These are phyloP conservation scores for Pleurozium schreberi DNA, from an alignment of 225 moss, liverwort and hornwort species.

Conservation along the genomic window DNA sequence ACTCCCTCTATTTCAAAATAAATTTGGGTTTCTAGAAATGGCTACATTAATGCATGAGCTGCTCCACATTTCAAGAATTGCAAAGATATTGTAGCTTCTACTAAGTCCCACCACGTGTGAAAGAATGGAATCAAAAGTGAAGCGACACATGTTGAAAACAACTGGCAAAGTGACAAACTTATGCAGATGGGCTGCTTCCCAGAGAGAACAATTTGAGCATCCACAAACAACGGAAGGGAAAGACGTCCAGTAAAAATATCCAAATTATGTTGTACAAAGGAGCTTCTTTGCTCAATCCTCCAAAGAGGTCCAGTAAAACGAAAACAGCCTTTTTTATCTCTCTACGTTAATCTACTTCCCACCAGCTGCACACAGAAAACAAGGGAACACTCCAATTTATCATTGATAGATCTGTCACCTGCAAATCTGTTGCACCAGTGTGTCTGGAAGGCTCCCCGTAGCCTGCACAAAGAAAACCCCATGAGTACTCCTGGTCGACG, in stretches of 20 bases:
- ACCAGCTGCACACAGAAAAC: background rate
- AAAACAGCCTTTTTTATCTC: background rate
- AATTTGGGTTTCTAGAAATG: too few species aligned
- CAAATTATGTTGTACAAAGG: constrained; percentile 7
- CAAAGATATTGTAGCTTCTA: too few species aligned
- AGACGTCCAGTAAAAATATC: background rate
- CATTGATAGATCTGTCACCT: constrained; percentile 10
- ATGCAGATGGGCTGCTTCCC: too few species aligned
- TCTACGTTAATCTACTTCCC: background rate
- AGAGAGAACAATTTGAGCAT: background rate
- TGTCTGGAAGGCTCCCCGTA: constrained; percentile 32
- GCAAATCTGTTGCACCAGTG: constrained; percentile 43
- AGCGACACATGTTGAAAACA: too few species aligned
- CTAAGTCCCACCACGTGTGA: too few species aligned
- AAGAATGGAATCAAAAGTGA: too few species aligned
- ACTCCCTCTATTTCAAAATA: too few species aligned
- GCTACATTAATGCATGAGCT: too few species aligned
- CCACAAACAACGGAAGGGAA: background rate
- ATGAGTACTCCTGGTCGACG: background rate
- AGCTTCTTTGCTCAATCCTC: constrained; percentile 3
- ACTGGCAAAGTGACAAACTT: too few species aligned
- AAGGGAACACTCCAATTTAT: background rate
- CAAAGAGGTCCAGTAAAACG: background rate
- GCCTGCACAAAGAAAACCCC: constrained; percentile 16
- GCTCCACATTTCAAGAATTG: too few species aligned